Conservation (phyloP, 176 grass and related monocot genomes). For the Areca catechu region DNA sequence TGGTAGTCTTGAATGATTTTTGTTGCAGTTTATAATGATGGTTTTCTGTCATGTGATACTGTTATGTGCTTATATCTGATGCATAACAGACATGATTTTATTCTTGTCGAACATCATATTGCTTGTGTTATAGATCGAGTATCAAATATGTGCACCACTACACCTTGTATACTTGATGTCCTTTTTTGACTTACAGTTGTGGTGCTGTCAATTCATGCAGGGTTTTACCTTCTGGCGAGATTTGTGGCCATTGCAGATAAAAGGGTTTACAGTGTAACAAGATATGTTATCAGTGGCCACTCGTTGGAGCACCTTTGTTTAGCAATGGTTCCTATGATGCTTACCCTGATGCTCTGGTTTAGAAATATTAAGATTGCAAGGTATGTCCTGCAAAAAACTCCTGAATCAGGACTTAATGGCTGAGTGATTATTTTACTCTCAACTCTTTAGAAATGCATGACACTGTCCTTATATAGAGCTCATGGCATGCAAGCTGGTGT, state of each 20-base stretch:
- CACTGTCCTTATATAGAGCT: no score
- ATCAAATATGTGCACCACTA: no score
- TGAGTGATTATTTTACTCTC: background rate
- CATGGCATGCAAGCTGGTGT: no score
- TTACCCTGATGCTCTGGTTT: constrained; percentile 77
- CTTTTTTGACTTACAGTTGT: background rate
- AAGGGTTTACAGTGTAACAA: constrained; percentile 82
- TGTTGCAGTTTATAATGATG: no score
- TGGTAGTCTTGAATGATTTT: no score
- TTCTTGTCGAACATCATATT: no score
- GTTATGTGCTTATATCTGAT: no score
- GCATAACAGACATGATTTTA: no score
- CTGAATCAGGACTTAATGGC: background rate
- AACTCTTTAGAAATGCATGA: background rate
- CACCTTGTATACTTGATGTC: background rate
- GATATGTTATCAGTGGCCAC: constrained; percentile 87
- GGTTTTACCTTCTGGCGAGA: constrained; percentile 84
- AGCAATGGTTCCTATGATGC: constrained; percentile 68
- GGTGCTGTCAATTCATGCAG: constrained; percentile 27
- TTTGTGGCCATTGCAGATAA: constrained; percentile 84
- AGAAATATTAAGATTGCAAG: constrained; percentile 90
- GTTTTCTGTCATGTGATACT: no score
- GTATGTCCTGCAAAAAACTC: constrained; percentile 21
- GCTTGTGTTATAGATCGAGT: no score
- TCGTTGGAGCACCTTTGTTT: constrained; percentile 94